These are phyloP conservation scores for Fusarium pseudonygamai DNA, from an alignment of 2,329 filamentous ascomycete genomes.

Conservation along the genomic window DNA sequence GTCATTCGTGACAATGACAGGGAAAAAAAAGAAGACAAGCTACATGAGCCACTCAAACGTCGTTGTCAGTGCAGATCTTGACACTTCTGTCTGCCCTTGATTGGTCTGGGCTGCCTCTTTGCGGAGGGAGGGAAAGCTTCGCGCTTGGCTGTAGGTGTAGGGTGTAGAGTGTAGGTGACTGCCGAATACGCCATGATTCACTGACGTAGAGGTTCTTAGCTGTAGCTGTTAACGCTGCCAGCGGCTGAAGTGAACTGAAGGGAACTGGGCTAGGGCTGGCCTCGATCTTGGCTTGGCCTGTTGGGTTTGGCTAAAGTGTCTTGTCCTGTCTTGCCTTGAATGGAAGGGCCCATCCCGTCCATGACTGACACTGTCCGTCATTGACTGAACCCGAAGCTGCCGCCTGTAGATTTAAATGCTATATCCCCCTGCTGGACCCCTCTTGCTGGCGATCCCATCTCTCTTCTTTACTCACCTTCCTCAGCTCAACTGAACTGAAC, in stretches of 20 bases:
- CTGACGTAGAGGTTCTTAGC: slow-evolving; percentile 27
- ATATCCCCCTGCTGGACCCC: slow-evolving; percentile 19
- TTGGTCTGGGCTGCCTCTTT: slow-evolving; percentile 11
- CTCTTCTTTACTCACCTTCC: not conserved
- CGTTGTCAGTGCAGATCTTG: slow-evolving; percentile 31
- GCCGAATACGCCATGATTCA: slow-evolving; percentile 26
- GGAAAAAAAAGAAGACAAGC: not conserved
- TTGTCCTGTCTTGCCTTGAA: slow-evolving; percentile 4
- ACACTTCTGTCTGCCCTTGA: slow-evolving; percentile 1
- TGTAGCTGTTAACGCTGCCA: not conserved
- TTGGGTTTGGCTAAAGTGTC: not conserved
- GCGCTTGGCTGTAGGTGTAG: slow-evolving; percentile 8
- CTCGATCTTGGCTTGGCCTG: slow-evolving; percentile 10
- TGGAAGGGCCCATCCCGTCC: slow-evolving; percentile 15
- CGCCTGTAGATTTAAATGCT: slow-evolving; percentile 27
- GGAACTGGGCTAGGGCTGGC: not conserved
- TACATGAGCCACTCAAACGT: slow-evolving; percentile 30
- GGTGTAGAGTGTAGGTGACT: slow-evolving; percentile 6
- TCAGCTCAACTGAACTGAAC: not conserved
- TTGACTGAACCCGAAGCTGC: slow-evolving; percentile 23
- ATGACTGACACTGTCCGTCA: slow-evolving; percentile 26
- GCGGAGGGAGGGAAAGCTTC: slow-evolving; percentile 29
- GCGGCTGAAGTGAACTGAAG: not conserved
- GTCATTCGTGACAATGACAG: slow-evolving; percentile 16
- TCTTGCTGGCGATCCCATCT: not conserved